Base-by-base conservation (phyloP, 805 yeast species). In the Yamadazyma endophytica region DNA sequence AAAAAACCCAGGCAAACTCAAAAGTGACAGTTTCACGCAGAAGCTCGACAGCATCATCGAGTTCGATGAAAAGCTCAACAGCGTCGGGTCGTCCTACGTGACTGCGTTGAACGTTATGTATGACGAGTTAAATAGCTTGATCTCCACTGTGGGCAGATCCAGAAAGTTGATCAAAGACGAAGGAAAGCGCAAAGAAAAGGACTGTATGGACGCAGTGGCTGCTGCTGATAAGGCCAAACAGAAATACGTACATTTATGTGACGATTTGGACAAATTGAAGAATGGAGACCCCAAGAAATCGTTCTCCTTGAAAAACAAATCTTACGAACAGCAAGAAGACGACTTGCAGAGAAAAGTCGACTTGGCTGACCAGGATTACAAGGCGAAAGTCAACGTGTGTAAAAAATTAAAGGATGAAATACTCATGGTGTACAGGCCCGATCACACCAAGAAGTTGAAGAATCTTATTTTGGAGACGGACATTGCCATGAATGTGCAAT, bases 291-390 rank as follows among this genome's bases (percentile, higher is more conserved):
- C 95, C 13, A 85, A 83, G 56, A 86, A 86, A 46, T 82, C 83
- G 40, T 79, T 89, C 31, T 77, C 90, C 2, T 70, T 92, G 52
- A 85, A 85, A 51, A 75, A 85, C 24, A 82, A 81, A 43, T 79
- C 88, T 0, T 77, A 83, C 1, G 82, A 80, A 31, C 97, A 90
- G 59, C 84, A 81, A 52, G 97, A 92, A 52, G 97, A 90, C 51
- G 96, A 89, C 29, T 64, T 90, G 13, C 77, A 73, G 39, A 64
- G 79, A 33, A 89, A 90, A 51, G 85, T 92, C 28, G 85, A 82
- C 43, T 59, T 67, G 33, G 94, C 97, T 0, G 97, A 92, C 56
- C 71, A 75, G 32, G 98, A 92, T 41, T 92, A 87, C 61, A 79
- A 80, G 53, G 77, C 74, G 47, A 82, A 75, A 49, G 95, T 88